phyloP scores from a whole-genome alignment of 1,284 basidiomycete genomes.

The Phenoliferia sp. region DNA sequence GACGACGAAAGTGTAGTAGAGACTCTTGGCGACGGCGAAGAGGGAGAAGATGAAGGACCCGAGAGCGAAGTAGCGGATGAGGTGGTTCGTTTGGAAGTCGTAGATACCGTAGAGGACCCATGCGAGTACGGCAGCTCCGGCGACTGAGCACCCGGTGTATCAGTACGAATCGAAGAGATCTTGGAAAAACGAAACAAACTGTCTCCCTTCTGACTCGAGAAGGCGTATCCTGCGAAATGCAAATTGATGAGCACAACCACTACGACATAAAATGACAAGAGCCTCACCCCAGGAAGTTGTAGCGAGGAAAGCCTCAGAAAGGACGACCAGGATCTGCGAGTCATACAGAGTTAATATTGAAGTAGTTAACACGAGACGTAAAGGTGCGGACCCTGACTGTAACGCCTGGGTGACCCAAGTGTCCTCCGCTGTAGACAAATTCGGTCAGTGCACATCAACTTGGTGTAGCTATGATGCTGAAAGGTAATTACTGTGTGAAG shows the following conservation, averaged over 20 bases:
- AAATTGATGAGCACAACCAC: too few species aligned
- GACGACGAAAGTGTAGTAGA: neutral
- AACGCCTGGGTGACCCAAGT: slow-evolving; percentile 35
- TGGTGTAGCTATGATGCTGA: slow-evolving; percentile 12
- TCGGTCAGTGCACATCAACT: slow-evolving; percentile 9
- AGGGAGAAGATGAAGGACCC: slow-evolving; percentile 39
- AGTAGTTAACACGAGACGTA: slow-evolving; percentile 42
- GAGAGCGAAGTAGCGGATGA: slow-evolving; percentile 36
- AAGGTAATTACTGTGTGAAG: slow-evolving; percentile 33
- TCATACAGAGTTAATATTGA: slow-evolving; percentile 5
- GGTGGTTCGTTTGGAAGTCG: slow-evolving; percentile 36
- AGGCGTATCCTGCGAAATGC: too few species aligned
- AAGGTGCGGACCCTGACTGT: slow-evolving; percentile 43
- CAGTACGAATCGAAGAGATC: too few species aligned
- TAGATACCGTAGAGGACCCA: slow-evolving; percentile 19
- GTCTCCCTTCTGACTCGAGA: slow-evolving; percentile 40
- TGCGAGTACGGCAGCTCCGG: slow-evolving; percentile 35
- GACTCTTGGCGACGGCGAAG: slow-evolving; percentile 33
- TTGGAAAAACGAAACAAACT: too few species aligned
- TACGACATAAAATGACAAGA: too few species aligned
- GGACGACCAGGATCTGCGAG: slow-evolving; percentile 42
- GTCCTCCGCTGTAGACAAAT: slow-evolving; percentile 1
- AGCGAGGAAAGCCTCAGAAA: slow-evolving; percentile 43
- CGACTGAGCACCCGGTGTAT: too few species aligned
- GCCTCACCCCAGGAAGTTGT: slow-evolving; percentile 41